These are phyloP conservation scores for Termitomyces sp. DNA, from an alignment of 768 basidiomycete genomes.

Conservation along the genomic window DNA sequence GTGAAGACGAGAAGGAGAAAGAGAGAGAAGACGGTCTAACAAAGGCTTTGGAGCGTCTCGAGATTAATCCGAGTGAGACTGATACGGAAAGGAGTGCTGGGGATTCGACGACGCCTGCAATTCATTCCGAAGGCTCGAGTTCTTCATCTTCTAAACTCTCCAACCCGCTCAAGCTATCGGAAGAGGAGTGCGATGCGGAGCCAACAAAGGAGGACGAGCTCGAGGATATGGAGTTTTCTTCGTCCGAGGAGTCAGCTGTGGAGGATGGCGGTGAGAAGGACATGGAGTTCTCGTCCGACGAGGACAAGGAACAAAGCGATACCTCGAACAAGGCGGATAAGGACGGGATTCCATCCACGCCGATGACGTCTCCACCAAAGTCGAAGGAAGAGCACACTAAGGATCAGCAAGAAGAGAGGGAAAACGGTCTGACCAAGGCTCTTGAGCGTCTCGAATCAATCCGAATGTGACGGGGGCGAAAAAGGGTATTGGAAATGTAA, in stretches of 20 bases:
- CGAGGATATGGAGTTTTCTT: conserved; percentile 10
- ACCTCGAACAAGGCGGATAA: not conserved
- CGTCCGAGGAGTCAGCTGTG: not conserved
- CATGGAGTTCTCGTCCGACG: conserved; percentile 9
- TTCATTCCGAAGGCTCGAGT: not conserved
- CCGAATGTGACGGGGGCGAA: not conserved
- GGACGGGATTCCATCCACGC: not conserved
- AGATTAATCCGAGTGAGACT: not conserved
- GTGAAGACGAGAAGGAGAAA: not conserved
- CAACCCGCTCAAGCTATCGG: not conserved
- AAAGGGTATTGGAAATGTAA: not conserved
- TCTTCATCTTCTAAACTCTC: not conserved
- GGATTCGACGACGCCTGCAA: not conserved
- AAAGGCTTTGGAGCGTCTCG: not conserved
- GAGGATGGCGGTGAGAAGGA: conserved; percentile 6
- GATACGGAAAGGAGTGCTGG: not conserved
- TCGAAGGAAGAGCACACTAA: not conserved
- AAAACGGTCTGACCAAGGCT: not conserved
- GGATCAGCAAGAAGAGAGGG: not conserved
- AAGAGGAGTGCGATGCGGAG: not conserved
- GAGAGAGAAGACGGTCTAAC: not conserved
- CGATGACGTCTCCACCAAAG: not conserved
- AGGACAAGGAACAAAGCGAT: not conserved
- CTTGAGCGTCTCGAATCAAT: not conserved
- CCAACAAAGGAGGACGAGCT: not conserved